Evolutionary conservation across 805 yeast genomes (phyloP).

Genomic region (Wickerhamomyces silvicola): DNA sequence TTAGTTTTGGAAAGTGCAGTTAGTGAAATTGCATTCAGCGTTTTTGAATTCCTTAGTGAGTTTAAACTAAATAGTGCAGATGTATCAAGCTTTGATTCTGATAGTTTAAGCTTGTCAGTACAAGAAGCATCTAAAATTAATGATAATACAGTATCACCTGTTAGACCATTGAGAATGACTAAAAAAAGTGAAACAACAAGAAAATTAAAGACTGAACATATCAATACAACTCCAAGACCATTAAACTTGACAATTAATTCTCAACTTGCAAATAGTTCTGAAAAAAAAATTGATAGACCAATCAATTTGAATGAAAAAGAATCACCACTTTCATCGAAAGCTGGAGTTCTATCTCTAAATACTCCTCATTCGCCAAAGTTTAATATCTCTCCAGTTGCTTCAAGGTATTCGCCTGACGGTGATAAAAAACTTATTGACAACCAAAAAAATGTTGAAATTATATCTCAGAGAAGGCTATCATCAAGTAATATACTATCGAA

Average conservation of each 20-base stretch:
- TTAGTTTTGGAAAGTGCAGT: constrained; percentile 69
- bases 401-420: constrained; percentile 13
- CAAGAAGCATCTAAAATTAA: no score
- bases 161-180: constrained; percentile 64
- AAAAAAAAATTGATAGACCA: constrained; percentile 3
- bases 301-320: constrained; percentile 1
- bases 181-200: constrained; percentile 36
- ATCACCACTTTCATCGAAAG: constrained; percentile 2
- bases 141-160: constrained; percentile 42
- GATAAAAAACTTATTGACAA: no score
- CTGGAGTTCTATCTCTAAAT: constrained; percentile 11
- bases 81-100: neutral
- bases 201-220: no score
- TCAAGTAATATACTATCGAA: constrained; percentile 24
- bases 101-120: no score
- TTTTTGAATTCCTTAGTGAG: constrained; percentile 55
- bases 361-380: constrained; percentile 4
- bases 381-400: constrained; percentile 10
- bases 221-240: constrained; percentile 14
- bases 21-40: constrained; percentile 61
- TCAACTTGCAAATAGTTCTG: constrained; percentile 8
- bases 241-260: constrained; percentile 16
- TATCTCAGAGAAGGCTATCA: constrained; percentile 22
- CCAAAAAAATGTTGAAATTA: no score
- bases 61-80: constrained; percentile 21